Percentiles rank a stretch among this genome's conserved stretches.
phyloP scores from a whole-genome alignment of 2,329 filamentous ascomycete genomes.

The Alternaria arborescens region DNA sequence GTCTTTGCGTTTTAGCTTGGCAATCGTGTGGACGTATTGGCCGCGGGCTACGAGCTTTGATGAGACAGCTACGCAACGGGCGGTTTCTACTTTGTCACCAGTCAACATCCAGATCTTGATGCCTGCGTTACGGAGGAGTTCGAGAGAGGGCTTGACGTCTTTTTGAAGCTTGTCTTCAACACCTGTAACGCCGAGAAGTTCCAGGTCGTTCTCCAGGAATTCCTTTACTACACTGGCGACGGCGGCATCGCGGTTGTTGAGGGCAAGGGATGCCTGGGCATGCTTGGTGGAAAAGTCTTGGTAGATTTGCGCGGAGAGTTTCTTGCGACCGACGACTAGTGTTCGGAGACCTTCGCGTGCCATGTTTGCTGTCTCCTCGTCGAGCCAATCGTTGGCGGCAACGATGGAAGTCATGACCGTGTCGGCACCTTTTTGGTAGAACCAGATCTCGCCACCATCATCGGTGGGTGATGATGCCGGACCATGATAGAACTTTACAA shows the following conservation, averaged over 20 bases:
- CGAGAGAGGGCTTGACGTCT: conserved; percentile 93
- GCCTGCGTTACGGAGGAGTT: conserved; percentile 93
- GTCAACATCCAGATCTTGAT: conserved; percentile 99
- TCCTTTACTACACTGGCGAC: conserved; percentile 83
- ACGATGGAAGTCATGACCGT: conserved; percentile 98
- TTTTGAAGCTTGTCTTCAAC: conserved; percentile 97
- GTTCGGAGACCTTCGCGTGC: conserved; percentile 94
- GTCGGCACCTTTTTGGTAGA: conserved; percentile 97
- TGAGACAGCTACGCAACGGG: conserved; percentile 92
- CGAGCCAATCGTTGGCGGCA: conserved; percentile 95
- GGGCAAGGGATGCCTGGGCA: conserved; percentile 79
- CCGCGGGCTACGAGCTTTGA: conserved; percentile 92
- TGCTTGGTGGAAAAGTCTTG: conserved; percentile 78
- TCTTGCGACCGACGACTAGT: conserved; percentile 92
- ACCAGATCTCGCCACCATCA: conserved; percentile 85
- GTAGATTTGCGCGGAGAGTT: conserved; percentile 80
- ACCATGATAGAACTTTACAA: conserved; percentile 77
- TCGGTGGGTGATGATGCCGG: conserved; percentile 54
- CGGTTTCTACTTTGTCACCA: conserved; percentile 97
- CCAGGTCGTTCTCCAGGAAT: conserved; percentile 85
- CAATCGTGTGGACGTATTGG: conserved; percentile 94
- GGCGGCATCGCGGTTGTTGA: conserved; percentile 79
- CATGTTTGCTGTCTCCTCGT: conserved; percentile 99
- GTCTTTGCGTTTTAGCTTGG: conserved; percentile 83
- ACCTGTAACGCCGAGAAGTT: conserved; percentile 94